Evolutionary conservation across 148 eudicot species (phyloP), one percentile per base, ranked within the genome.

Genomic region (Salicornia ramosissima): DNA sequence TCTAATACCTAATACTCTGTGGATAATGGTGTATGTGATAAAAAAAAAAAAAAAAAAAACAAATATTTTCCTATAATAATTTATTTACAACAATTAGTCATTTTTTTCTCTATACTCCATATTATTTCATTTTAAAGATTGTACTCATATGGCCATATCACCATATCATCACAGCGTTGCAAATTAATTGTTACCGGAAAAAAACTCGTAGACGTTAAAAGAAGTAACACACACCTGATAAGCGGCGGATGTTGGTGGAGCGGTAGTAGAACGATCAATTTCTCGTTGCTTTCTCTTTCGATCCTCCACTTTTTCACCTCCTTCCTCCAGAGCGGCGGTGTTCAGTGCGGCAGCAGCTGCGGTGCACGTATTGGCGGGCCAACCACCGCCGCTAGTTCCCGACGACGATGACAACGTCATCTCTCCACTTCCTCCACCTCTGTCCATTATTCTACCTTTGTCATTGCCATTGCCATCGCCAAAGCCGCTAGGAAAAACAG

Each of bases 201-300:
- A n/a, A n/a, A n/a, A n/a, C n/a, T n/a, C n/a, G n/a, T n/a, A n/a
- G n/a, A n/a, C n/a, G n/a, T n/a, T n/a, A n/a, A n/a, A n/a, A n/a
- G n/a, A n/a, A n/a, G n/a, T n/a, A n/a, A n/a, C n/a, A 65, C 80
- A 71, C 33, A 88, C 94, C 90, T 84, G 81, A 52, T 69, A 80
- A 22, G 74, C 24, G 22, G 74, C 52, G 22, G 71, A 55, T 0
- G 72, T 22, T 22, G 65, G 13, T 21, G n/a, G n/a, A n/a, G 70
- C 21, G 4, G 65, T 51, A 62, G 70, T 62, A 13, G 65, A 57
- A 9, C 82, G 86, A 21, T 83, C 86, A 0, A 36, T 54, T 55
- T 85, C 84, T 1, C 77, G 85, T 62, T 85, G 85, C 62, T 85
- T 89, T 24, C 91, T 78, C 71, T 89, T 89, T 75, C 90, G 65